Conservation (phyloP, 169 alveolate genomes). For the Perkinsus chesapeaki region DNA sequence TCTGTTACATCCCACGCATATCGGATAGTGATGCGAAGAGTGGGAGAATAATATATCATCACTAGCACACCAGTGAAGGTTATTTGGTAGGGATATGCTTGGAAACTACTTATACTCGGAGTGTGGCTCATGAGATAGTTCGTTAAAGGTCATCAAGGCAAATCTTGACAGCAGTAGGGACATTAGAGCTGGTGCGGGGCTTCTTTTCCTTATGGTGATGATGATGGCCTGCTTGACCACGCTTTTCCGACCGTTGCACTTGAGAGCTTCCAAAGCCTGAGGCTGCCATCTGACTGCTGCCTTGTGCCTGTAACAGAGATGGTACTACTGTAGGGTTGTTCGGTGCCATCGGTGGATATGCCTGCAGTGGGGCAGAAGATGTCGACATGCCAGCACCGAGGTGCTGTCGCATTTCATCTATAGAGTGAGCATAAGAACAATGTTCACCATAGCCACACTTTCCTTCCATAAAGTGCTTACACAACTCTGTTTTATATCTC, state of each 20-base stretch:
- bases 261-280: neutral
- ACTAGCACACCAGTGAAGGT: neutral
- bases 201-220: neutral
- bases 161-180: neutral
- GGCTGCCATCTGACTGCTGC: neutral
- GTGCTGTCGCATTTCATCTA: neutral
- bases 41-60: neutral
- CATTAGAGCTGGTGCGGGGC: neutral
- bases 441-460: neutral
- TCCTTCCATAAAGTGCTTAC: neutral
- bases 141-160: neutral
- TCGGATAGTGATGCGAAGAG: neutral
- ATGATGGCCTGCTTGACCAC: neutral
- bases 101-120: too few species aligned
- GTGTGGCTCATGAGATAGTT: neutral
- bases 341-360: neutral
- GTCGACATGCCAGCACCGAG: neutral
- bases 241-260: neutral
- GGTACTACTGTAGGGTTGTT: neutral
- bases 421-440: neutral
- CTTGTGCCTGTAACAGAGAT: neutral
- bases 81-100: neutral
- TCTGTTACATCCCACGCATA: neutral
- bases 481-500: neutral
- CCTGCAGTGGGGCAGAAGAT: neutral